These are phyloP conservation scores for Termitomyces sp. DNA, from an alignment of 1,284 basidiomycete genomes.

Conservation along the genomic window DNA sequence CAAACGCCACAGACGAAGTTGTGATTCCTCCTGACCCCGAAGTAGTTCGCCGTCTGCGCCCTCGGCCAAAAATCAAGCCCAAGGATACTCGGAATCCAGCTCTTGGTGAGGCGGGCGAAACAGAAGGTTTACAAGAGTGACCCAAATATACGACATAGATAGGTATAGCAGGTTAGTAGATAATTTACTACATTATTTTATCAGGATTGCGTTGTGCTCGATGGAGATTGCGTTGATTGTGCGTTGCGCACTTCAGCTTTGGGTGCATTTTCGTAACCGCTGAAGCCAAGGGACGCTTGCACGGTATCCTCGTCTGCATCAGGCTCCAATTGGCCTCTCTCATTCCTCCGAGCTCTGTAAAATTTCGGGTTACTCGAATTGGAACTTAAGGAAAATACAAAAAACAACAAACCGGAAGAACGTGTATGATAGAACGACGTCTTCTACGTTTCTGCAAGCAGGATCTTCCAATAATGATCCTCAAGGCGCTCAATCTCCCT, in stretches of 20 bases:
- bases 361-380: slow-evolving; percentile 6
- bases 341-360: slow-evolving; percentile 72
- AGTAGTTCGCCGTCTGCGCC: slow-evolving; percentile 18
- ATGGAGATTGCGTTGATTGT: neutral
- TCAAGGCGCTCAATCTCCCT: slow-evolving; percentile 60
- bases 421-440: slow-evolving; percentile 93
- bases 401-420: slow-evolving; percentile 78
- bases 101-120: neutral
- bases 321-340: slow-evolving; percentile 77
- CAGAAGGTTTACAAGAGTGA: neutral
- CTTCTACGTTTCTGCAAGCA: slow-evolving; percentile 78
- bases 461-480: slow-evolving; percentile 79
- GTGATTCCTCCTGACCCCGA: slow-evolving; percentile 16
- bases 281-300: slow-evolving; percentile 74
- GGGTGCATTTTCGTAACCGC: slow-evolving; percentile 53
- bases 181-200: slow-evolving; percentile 9
- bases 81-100: slow-evolving; percentile 5
- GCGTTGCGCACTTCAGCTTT: slow-evolving; percentile 27
- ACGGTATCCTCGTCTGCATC: slow-evolving; percentile 79
- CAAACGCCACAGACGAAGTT: neutral
- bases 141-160: neutral
- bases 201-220: slow-evolving; percentile 2
- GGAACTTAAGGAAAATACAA: neutral
- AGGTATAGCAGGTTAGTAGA: neutral
- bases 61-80: slow-evolving; percentile 16